phyloP scores from a whole-genome alignment of 306 rosid genomes.

The Pyrus communis region DNA sequence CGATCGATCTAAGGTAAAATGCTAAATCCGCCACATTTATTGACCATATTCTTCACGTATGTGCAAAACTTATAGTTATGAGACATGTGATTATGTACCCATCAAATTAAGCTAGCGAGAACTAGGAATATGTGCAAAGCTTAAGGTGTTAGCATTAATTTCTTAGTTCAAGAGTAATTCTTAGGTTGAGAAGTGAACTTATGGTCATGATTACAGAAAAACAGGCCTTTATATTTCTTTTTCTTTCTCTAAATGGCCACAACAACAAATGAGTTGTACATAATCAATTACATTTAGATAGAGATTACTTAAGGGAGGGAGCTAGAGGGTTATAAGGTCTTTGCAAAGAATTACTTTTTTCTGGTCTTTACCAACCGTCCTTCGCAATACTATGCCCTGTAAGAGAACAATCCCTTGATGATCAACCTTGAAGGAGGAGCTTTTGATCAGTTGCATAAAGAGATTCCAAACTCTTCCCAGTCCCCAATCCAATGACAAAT shows the following conservation, averaged over 20 bases:
- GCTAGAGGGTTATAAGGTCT: conserved; percentile 2
- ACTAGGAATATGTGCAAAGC: background rate
- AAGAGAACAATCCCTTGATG: background rate
- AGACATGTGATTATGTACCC: background rate
- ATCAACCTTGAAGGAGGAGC: conserved; percentile 30
- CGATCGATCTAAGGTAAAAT: background rate
- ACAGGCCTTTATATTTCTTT: conserved; percentile 2
- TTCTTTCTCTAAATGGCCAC: background rate
- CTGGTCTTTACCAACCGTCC: conserved; percentile 21
- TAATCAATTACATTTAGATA: conserved; percentile 27
- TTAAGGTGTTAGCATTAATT: background rate
- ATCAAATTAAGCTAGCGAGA: background rate
- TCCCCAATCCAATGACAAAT: conserved; percentile 29
- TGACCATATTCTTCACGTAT: background rate
- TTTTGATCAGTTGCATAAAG: conserved; percentile 46
- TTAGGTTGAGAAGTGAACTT: background rate
- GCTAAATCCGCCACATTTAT: background rate
- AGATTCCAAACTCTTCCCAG: conserved; percentile 68
- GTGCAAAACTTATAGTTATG: background rate
- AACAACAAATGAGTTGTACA: conserved; percentile 37
- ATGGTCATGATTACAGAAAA: background rate
- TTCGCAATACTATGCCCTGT: conserved; percentile 23
- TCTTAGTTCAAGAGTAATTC: background rate
- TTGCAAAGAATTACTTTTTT: conserved; percentile 62
- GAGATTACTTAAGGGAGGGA: background rate